These are phyloP conservation scores for Spatholobus suberectus DNA, from an alignment of 306 rosid genomes.

Conservation along the genomic window DNA sequence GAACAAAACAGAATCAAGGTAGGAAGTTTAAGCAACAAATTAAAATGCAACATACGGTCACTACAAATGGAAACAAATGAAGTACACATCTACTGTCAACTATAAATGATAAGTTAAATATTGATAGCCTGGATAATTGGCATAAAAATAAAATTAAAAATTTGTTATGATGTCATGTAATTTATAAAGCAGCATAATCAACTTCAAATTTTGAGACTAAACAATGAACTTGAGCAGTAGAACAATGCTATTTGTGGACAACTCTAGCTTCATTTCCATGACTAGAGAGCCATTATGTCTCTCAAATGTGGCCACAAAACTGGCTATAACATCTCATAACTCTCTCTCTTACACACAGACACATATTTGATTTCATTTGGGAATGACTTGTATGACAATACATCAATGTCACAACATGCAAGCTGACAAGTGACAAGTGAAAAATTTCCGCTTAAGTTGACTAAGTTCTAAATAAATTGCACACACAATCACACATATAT, in stretches of 20 bases:
- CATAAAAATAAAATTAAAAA: not conserved
- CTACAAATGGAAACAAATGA: constrained; percentile 17
- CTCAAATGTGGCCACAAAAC: constrained; percentile 1
- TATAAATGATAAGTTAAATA: constrained; percentile 19
- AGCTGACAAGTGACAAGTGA: not conserved
- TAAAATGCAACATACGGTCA: constrained; percentile 10
- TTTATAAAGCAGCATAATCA: constrained; percentile 3
- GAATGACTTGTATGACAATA: constrained; percentile 1
- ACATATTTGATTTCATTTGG: not conserved
- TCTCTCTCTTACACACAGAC: not conserved
- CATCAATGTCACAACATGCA: constrained; percentile 1
- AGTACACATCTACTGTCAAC: not conserved
- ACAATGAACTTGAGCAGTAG: not conserved
- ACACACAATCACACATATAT: not conserved
- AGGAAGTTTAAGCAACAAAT: constrained; percentile 11
- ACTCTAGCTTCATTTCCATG: constrained; percentile 2
- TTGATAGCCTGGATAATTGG: not conserved
- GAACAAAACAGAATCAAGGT: constrained; percentile 11
- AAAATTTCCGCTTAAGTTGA: not conserved
- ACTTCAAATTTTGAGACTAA: not conserved
- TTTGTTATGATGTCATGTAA: not conserved
- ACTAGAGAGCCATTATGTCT: not conserved
- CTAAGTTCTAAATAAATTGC: constrained; percentile 25
- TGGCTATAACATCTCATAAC: not conserved
- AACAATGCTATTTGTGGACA: not conserved